These are phyloP conservation scores for Apiospora kogelbergensis DNA, from an alignment of 2,329 filamentous ascomycete genomes.

Conservation along the genomic window DNA sequence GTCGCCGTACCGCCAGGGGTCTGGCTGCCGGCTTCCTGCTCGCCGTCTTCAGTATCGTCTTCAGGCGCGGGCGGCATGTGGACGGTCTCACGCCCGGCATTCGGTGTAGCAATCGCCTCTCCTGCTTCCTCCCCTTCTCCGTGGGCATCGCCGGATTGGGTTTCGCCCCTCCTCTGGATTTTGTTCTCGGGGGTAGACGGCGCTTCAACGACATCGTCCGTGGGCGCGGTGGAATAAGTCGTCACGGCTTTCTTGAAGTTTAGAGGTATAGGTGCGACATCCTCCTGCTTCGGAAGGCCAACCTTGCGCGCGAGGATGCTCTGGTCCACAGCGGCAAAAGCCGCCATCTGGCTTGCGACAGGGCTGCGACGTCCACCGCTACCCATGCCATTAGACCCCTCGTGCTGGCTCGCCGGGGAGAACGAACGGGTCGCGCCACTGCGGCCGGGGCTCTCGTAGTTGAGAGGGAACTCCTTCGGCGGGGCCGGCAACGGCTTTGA, in stretches of 20 bases:
- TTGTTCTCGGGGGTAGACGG: background rate
- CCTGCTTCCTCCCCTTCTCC: background rate
- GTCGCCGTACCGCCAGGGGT: conserved; percentile 17
- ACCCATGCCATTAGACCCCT: conserved; percentile 23
- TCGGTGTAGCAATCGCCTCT: background rate
- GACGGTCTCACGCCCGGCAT: background rate
- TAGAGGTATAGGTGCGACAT: conserved; percentile 48
- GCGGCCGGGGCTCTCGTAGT: conserved; percentile 35
- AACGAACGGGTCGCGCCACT: conserved; percentile 35
- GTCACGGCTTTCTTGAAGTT: conserved; percentile 29
- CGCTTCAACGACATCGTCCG: background rate
- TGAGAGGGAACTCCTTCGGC: conserved; percentile 43
- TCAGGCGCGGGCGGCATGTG: background rate
- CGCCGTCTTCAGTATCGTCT: background rate
- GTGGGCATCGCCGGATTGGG: background rate
- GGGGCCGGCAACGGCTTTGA: conserved; percentile 36
- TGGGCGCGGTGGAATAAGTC: conserved; percentile 19
- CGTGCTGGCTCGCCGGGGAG: conserved; percentile 38
- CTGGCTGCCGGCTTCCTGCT: background rate
- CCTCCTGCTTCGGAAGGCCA: conserved; percentile 42
- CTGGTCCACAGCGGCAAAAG: conserved; percentile 65
- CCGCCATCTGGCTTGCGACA: conserved; percentile 53
- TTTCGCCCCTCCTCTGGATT: background rate
- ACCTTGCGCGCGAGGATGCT: conserved; percentile 58
- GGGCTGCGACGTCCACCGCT: conserved; percentile 28